Evolutionary conservation across 2,329 filamentous ascomycete genomes (phyloP), one percentile per base, ranked within the genome.

Genomic region (Nothophoma quercina): DNA sequence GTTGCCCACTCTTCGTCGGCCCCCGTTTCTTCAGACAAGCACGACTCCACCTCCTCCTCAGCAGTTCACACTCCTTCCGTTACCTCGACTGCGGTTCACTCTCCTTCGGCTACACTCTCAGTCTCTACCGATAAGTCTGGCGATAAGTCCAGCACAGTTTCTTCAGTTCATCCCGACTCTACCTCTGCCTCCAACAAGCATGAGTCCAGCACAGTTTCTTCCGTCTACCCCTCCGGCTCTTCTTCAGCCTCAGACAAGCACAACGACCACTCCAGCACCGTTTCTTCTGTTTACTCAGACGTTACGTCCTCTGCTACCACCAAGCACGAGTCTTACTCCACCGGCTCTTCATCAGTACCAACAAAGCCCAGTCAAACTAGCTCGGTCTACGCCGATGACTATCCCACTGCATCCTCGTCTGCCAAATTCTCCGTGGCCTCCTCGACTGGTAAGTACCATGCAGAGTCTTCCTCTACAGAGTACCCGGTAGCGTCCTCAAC

Each of bases 81-180:
- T n/a, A 50, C 53, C 32, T 49, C 53, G 16, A 53, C 56, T 30
- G 33, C 49, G 45, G 45, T 48, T 55, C 49, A 19, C 12, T 45
- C 45, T 50, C 42, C 28, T 32, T 56, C 48, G 21, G 32, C 39
- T 21, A 41, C 52, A 25, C 23, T 33, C 29, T 55, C 57, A 40
- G 50, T 50, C 40, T 63, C 62, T 40, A 38, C 46, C 43, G 36
- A 50, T 19, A 26, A 56, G 45, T 46, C 58, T 43, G 45, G 42
- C 34, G 33, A 43, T 32, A 23, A 49, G 34, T 51, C 46, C 29
- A 50, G 42, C 40, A 43, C 46, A 30, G 18, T 43, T 19, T 55
- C 52, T 42, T 43, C 46, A 33, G 28, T 40, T 25, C 49, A 29
- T 23, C 15, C 33, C 18, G 44, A 53, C 42, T 28, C 40, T 32